Base-by-base conservation (phyloP, 2,329 filamentous ascomycete genomes). In the Penicillium frequentans region DNA sequence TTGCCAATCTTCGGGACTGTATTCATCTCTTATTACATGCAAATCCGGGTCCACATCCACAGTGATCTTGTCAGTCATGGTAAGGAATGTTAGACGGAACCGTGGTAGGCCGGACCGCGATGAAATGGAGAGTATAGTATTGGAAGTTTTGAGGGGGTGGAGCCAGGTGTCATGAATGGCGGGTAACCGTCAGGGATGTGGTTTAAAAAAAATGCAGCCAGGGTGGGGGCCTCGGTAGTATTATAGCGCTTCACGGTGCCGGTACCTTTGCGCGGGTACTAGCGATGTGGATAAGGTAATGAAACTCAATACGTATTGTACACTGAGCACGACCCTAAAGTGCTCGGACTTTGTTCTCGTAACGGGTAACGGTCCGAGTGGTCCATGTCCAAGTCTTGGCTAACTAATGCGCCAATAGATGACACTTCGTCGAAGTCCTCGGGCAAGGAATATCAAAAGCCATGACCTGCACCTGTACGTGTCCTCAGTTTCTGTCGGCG, bases 1-100 rank as follows among this genome's bases (percentile, higher is more conserved):
- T n/a, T 31, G 45, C 52, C 49, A 58, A 37, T 58, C 56, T 14
- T 55, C 44, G 16, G 33, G 29, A 13, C 44, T 33, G 21, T 37
- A 49, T 24, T 49, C 47, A 49, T 49, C 33, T 27, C 13, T 26
- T 13, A 49, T 23, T 9, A 49, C 3, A 26, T 49, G 47, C 13
- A 49, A 24, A 21, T 49, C 47, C 10, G 21, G 13, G 8, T 49
- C 47, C 19, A 49, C 47, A 14, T 33, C 29, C 8, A 49, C 24
- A 16, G 4, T 23, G 14, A 49, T 43, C n/a, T 44, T 14, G 9
- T 42, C 19, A 2, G 11, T 11, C 35, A 50, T 50, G 35, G n/a
- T 39, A 5, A 19, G 5, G 11, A 33, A 7, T 7, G 13, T 14
- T 33, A 33, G 35, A 39, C 14, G 8, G 35, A 19, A 19, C 35